These are phyloP conservation scores for Oxyria digyna DNA, from an alignment of 148 eudicot species.

Conservation along the genomic window DNA sequence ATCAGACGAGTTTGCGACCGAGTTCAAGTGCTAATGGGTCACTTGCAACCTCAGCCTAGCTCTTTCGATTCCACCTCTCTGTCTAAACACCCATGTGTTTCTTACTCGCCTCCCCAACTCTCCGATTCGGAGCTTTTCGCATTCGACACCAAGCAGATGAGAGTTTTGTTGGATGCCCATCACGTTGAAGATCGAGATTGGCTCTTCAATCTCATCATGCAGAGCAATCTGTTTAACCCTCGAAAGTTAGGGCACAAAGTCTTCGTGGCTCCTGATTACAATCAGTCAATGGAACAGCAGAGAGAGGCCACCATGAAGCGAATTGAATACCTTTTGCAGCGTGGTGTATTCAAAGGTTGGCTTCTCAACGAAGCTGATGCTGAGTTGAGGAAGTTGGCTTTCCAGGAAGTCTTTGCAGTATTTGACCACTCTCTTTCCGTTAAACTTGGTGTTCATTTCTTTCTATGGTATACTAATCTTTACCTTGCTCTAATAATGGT, in stretches of 20 bases:
- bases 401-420: constrained; percentile 37
- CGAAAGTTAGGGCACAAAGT: constrained; percentile 23
- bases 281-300: constrained; percentile 42
- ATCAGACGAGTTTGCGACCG: neutral
- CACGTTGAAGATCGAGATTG: constrained; percentile 36
- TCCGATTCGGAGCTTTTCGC: constrained; percentile 2
- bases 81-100: neutral
- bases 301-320: constrained; percentile 46
- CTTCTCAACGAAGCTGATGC: constrained; percentile 31
- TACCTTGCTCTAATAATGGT: neutral
- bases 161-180: constrained; percentile 28
- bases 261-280: constrained; percentile 30
- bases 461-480: constrained; percentile 40
- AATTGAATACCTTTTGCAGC: constrained; percentile 22
- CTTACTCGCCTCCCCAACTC: constrained; percentile 6
- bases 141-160: constrained; percentile 4
- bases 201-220: constrained; percentile 28
- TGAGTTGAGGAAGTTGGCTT: constrained; percentile 53
- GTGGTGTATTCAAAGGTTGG: constrained; percentile 40
- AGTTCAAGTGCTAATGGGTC: neutral
- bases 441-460: constrained; percentile 65
- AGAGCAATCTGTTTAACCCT: constrained; percentile 36
- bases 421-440: constrained; percentile 69
- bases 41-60: neutral
- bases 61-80: neutral